A percentile compares a stretch with the other conserved stretches of the same genome.
phyloP scores from a whole-genome alignment of 345 rosid species.

The Combretum micranthum region DNA sequence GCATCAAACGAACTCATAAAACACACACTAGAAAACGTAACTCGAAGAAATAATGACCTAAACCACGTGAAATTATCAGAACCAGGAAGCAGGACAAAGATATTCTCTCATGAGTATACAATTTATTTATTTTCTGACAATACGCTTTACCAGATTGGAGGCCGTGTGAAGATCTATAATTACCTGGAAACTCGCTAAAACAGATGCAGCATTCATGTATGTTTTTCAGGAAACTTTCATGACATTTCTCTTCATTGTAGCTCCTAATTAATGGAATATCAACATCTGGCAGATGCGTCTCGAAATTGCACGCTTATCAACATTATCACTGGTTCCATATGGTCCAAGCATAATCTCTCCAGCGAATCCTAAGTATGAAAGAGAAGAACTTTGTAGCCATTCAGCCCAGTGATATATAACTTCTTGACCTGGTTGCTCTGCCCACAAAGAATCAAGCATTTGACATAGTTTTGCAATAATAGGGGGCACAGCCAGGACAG shows the following conservation, averaged over 20 bases:
- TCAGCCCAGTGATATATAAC: constrained; percentile 64
- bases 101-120: too few species aligned
- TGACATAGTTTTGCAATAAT: constrained; percentile 67
- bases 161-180: background rate
- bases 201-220: constrained; percentile 77
- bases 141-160: too few species aligned
- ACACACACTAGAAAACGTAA: too few species aligned
- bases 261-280: constrained; percentile 59
- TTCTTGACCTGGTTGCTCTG: constrained; percentile 65
- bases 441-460: constrained; percentile 68
- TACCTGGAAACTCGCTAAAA: constrained; percentile 61
- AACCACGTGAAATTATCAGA: too few species aligned
- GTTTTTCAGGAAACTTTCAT: constrained; percentile 51
- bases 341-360: constrained; percentile 64
- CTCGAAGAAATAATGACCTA: too few species aligned
- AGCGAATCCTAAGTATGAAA: constrained; percentile 52
- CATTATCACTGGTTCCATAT: constrained; percentile 29
- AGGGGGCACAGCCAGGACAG: constrained; percentile 58
- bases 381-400: constrained; percentile 61
- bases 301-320: constrained; percentile 62
- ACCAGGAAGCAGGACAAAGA: too few species aligned
- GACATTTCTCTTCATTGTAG: constrained; percentile 61
- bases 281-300: constrained; percentile 43
- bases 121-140: too few species aligned
- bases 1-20: too few species aligned